Evolutionary conservation across 768 basidiomycete genomes (phyloP), one percentile per base, ranked within the genome.

Genomic region (Dacryopinax primogenitus): DNA sequence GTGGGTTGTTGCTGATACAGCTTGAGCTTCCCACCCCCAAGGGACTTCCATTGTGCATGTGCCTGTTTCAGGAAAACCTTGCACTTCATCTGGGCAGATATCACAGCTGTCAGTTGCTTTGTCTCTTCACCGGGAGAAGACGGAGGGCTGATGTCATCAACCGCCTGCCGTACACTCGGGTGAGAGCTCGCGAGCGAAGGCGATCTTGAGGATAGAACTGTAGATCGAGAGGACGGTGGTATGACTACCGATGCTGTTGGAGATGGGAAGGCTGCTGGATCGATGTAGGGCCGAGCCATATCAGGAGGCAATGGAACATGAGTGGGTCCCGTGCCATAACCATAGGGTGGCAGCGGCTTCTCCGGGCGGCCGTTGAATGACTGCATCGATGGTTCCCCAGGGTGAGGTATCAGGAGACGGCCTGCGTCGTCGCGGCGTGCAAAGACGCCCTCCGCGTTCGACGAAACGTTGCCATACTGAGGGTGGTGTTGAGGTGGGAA

Each of bases 21-120:
- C 72, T 88, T 92, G 68, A 98, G 80, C 70, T 85, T 85, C 15
- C 91, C 92, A 11, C 87, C 79, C 1, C 96, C 96, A 64, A 98
- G 79, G 0, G 90, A 86, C 77, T 96, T 99, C 96, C 96, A 99
- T 73, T 95, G 92, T n/a, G 88, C 87, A 72, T 97, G 94, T 35
- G 90, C 85, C 71, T 95, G 92, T 72, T 98, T 87, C 58, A 96
- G 78, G 77, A 98, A 99, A 26, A 97, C 87, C 75, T 98, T 99
- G 82, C 95, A 97, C 74, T 94, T 93, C 90, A 93, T 95, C 72
- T 91, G 86, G 13, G 90, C 91, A 9, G 89, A 84, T 67, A 98
- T 79, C 12, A 84, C 91, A 9, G 81, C 73, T 2, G 76, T 73
- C 7, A 80, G 72, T 32, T 77, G 77, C 1, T 77, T 76, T 13